These are phyloP conservation scores for Xerocomellus dryophilus DNA, from an alignment of 768 basidiomycete genomes.

Conservation along the genomic window DNA sequence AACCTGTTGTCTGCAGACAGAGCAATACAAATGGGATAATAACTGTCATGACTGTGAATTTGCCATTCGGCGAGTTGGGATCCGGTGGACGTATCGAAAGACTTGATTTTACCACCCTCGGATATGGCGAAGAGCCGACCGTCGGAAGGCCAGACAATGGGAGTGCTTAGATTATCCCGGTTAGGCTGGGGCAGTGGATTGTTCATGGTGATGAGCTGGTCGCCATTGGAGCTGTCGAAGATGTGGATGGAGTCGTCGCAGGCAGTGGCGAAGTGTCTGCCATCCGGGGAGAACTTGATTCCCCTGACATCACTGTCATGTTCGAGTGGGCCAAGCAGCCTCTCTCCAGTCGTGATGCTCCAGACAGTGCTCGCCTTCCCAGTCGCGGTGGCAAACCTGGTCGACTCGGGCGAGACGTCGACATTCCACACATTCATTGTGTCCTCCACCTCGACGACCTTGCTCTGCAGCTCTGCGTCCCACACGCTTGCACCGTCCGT, in stretches of 20 bases:
- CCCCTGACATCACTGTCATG: too few species aligned
- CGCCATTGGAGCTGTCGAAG: neutral
- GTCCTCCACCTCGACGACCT: too few species aligned
- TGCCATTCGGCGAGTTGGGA: neutral
- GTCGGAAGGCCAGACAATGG: neutral
- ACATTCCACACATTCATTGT: too few species aligned
- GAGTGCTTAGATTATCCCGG: too few species aligned
- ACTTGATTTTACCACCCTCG: neutral
- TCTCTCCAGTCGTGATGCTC: neutral
- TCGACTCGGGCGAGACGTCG: too few species aligned
- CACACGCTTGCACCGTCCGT: too few species aligned
- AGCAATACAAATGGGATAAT: neutral
- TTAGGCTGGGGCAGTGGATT: too few species aligned
- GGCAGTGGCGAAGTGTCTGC: too few species aligned
- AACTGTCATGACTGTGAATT: neutral
- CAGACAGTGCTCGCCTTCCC: too few species aligned
- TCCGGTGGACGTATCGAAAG: neutral
- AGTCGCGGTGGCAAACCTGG: neutral
- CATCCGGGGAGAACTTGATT: too few species aligned
- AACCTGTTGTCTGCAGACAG: neutral
- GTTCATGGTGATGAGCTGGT: neutral
- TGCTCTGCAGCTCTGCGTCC: too few species aligned
- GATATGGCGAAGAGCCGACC: neutral
- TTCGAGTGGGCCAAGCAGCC: neutral
- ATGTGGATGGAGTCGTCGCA: neutral